Percentiles rank a stretch among this genome's conserved stretches.
Evolutionary conservation across 768 basidiomycete genomes (phyloP).

Genomic region (Auriculariales sp.): DNA sequence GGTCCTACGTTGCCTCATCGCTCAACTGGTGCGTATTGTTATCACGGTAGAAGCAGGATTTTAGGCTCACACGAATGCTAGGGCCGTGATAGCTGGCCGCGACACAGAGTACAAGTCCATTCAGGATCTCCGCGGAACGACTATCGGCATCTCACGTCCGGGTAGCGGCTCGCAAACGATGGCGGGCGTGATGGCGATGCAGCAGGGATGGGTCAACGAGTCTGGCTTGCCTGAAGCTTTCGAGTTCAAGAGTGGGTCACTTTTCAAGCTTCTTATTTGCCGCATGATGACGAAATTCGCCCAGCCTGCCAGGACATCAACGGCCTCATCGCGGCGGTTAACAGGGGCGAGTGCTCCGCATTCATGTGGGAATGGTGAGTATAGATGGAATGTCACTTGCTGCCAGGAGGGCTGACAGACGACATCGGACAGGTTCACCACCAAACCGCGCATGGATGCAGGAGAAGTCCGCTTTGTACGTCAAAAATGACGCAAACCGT

Average conservation of each 20-base stretch:
- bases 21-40: conserved; percentile 53
- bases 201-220: conserved; percentile 62
- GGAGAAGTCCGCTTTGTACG: conserved; percentile 76
- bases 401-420: not conserved
- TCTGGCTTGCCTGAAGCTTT: conserved; percentile 18
- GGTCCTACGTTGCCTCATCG: conserved; percentile 81
- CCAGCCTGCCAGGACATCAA: conserved; percentile 71
- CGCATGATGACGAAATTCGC: not conserved
- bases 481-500: conserved; percentile 3
- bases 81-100: conserved; percentile 88
- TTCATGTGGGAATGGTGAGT: conserved; percentile 96
- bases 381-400: not conserved
- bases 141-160: conserved; percentile 75
- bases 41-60: not conserved
- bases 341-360: conserved; percentile 73
- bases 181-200: conserved; percentile 87
- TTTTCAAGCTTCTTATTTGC: not conserved
- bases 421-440: conserved; percentile 49
- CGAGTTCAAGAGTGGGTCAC: conserved; percentile 49
- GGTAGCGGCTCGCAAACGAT: conserved; percentile 92
- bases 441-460: conserved; percentile 64
- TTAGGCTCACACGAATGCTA: conserved; percentile 13
- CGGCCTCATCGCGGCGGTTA: conserved; percentile 73
- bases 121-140: conserved; percentile 61
- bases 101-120: conserved; percentile 57